Percentiles rank a stretch among this genome's conserved stretches.
Conservation (phyloP, 1,284 basidiomycete genomes). For the Moesziomyces globuligerus region DNA sequence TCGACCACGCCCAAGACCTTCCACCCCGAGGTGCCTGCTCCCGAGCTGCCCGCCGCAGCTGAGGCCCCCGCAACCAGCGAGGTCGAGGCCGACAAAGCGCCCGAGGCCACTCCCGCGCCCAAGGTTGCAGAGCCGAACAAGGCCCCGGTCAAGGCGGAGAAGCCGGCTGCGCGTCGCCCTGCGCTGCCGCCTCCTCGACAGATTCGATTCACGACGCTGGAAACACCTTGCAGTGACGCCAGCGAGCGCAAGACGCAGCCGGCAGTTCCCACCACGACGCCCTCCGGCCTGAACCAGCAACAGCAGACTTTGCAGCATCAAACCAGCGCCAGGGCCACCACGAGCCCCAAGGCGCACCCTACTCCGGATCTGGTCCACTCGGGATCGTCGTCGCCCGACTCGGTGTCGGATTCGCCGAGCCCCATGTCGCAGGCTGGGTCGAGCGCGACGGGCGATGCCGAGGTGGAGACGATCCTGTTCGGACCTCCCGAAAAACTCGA, state of each 20-base stretch:
- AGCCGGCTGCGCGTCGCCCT: conserved; percentile 26
- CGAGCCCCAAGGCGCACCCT: conserved; percentile 12
- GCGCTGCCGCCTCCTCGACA: conserved; percentile 45
- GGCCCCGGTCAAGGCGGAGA: conserved; percentile 19
- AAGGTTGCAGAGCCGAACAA: conserved; percentile 5
- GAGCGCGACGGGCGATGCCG: conserved; percentile 24
- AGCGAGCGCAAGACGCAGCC: conserved; percentile 16
- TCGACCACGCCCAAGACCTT: conserved; percentile 31
- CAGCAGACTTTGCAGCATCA: conserved; percentile 34
- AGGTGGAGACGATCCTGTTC: conserved; percentile 45
- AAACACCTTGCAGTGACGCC: conserved; percentile 26
- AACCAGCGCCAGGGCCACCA: conserved; percentile 8
- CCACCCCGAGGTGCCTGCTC: conserved; percentile 9
- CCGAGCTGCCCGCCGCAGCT: background rate
- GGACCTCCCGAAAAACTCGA: conserved; percentile 47
- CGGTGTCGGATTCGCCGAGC: conserved; percentile 37
- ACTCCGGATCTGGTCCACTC: conserved; percentile 38
- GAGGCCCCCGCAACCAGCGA: background rate
- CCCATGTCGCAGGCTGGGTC: conserved; percentile 24
- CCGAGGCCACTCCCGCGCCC: conserved; percentile 2
- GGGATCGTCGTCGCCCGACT: conserved; percentile 31
- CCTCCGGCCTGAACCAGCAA: conserved; percentile 9
- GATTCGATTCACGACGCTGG: conserved; percentile 45
- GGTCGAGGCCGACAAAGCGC: background rate
- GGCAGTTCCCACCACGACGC: conserved; percentile 11